Evolutionary conservation across 192 early-diverging fungal species (phyloP).

Genomic region (Podila verticillata): DNA sequence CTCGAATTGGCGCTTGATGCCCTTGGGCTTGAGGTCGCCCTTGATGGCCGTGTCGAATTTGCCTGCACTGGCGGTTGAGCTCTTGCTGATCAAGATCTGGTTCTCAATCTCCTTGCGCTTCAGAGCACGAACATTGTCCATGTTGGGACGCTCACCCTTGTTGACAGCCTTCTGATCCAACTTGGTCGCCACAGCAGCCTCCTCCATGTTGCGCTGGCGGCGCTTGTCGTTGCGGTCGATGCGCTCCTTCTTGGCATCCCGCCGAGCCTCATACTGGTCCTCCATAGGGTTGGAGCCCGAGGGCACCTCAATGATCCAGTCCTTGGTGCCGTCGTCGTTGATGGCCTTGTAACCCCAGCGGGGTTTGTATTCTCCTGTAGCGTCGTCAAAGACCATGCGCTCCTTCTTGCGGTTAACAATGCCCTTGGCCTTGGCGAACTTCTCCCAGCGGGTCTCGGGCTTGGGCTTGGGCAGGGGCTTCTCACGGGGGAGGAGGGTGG

Average conservation of each 20-base stretch:
- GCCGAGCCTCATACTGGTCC: slow-evolving; percentile 83
- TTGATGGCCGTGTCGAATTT: slow-evolving; percentile 87
- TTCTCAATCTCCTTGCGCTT: slow-evolving; percentile 80
- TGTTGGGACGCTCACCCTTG: slow-evolving; percentile 53
- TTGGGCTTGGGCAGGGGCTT: slow-evolving; percentile 93
- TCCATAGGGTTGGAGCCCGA: slow-evolving; percentile 81
- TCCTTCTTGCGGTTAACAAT: slow-evolving; percentile 88
- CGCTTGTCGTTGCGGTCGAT: slow-evolving; percentile 90
- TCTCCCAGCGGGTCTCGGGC: slow-evolving; percentile 96
- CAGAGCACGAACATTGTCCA: slow-evolving; percentile 62
- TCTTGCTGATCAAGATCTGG: slow-evolving; percentile 79
- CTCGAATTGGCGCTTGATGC: slow-evolving; percentile 75
- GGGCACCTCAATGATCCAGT: slow-evolving; percentile 97
- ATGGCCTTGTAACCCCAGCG: slow-evolving; percentile 90
- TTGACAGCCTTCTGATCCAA: slow-evolving; percentile 60
- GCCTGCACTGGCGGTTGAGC: slow-evolving; percentile 90
- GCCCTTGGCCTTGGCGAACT: slow-evolving; percentile 96
- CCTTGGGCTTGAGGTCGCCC: slow-evolving; percentile 89
- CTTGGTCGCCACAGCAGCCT: slow-evolving; percentile 66
- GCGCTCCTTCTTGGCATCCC: slow-evolving; percentile 89
- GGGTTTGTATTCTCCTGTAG: slow-evolving; percentile 82
- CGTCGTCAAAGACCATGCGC: slow-evolving; percentile 87
- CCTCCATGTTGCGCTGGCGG: slow-evolving; percentile 87
- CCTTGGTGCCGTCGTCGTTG: slow-evolving; percentile 79
- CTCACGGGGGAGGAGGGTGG: slow-evolving; percentile 82